Base-by-base conservation (phyloP, 164 flowering plant genomes). In the Berberis thunbergii region DNA sequence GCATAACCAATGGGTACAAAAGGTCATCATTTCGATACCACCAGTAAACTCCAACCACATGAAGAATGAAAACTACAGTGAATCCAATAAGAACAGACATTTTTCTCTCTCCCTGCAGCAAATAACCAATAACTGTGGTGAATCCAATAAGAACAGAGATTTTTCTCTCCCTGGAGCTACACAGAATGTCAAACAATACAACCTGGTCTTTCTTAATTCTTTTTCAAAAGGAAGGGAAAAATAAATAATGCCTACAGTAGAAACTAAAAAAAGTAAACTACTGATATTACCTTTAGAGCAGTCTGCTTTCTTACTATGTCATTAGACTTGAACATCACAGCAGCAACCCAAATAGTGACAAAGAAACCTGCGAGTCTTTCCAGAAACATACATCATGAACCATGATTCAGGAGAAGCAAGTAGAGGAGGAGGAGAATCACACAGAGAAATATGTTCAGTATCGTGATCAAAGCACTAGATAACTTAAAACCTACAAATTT, bases 241-340 rank as follows among this genome's bases (percentile, higher is more conserved):
- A 26, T 26, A 26, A 26, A 26, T 26, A 26, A 26, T 26, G 26
- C 26, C 26, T 26, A 26, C 26, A 26, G 7, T 43, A 49, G 3
- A 56, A 46, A 52, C 38, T 46, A 49, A 13, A 41, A n/a, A 39
- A 41, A 8, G 7, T 3, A 45, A 10, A 6, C 41, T 63, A 12
- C 55, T 41, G 42, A 72, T 50, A 46, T 61, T 64, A 95, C 99
- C 97, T 91, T 95, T 41, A 91, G 76, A 64, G 99, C 97, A 59
- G 99, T 95, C 74, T 95, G 99, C 73, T 92, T 95, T 54, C 86
- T 71, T 60, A 95, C 71, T 64, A 89, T 85, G 68, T 95, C 99
- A 76, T 95, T 95, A 13, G 99, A 95, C 83, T 95, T 95, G 72
- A 83, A 89, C 97, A 95, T 85, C 57, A 95, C 85, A 61, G 89